Evolutionary conservation across 495 filamentous ascomycete genomes (phyloP), one percentile per base, ranked within the genome.

Genomic region (Aspergillus saccharolyticus): DNA sequence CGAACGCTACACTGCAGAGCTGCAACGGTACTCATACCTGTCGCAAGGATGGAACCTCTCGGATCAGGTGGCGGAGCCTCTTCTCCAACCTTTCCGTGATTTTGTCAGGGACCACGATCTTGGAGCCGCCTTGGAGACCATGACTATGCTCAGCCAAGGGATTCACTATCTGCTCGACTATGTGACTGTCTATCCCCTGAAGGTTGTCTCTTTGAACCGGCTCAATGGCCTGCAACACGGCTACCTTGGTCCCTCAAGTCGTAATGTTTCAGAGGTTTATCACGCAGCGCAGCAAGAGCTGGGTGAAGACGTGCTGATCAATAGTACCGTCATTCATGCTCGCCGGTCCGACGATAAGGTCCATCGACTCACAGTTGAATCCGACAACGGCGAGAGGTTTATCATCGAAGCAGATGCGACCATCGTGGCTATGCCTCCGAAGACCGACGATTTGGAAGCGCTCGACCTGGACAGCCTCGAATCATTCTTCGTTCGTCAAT

Each of bases 31-130:
- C 54, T 66, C 76, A 0, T 74, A 70, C 39, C 64, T 81, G 2
- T 61, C 70, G 39, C 56, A 65, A 8, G 79, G 77, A 7, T 69
- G 66, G 25, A 63, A 74, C 44, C 70, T 64, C 19, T 76, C 78
- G 0, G 57, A 79, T 30, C 73, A 76, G 0, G 71, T 82, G 0
- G 79, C 80, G 0, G 74, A 72, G 22, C 80, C 82, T 16, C 61
- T 83, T 14, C 63, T 79, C 4, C 57, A 81, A 2, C 64, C 78
- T 8, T 81, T 77, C 57, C 61, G 68, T 3, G 65, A 78, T 3
- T 81, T 77, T 55, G 55, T 78, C 22, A 56, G 60, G 44, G 79
- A 80, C 55, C 75, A 80, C 58, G 75, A 48, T 43, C 20, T 60
- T 0, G 47, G 65, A 1, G 61, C 70, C 0, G 53, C 56, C 7